These are phyloP conservation scores for Linnemannia zychae DNA, from an alignment of 192 early-diverging fungal genomes.

Conservation along the genomic window DNA sequence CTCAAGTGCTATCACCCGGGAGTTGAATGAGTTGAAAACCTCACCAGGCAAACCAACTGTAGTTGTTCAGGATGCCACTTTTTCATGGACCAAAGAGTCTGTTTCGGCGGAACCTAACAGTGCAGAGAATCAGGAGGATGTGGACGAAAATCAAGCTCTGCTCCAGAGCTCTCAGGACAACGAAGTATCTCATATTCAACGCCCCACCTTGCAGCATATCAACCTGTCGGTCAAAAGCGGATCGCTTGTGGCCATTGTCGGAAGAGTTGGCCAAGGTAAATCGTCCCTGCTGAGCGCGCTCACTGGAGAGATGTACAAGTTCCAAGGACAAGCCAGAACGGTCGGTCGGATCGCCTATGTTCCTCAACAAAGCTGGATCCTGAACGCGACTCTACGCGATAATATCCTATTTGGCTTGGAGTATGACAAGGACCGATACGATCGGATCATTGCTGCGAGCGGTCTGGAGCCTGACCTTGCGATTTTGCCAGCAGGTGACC, in stretches of 20 bases:
- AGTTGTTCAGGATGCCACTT: constrained; percentile 6
- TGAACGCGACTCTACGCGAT: constrained; percentile 42
- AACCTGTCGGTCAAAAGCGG: constrained; percentile 50
- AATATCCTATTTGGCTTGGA: constrained; percentile 59
- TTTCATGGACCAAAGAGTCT: constrained; percentile 13
- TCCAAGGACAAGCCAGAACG: constrained; percentile 62
- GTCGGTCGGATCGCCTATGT: constrained; percentile 73
- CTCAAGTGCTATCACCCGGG: constrained; percentile 8
- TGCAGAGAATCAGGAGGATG: not conserved
- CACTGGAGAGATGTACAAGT: constrained; percentile 84
- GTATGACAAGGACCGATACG: constrained; percentile 21
- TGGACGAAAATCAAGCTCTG: constrained; percentile 16
- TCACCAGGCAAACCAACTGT: not conserved
- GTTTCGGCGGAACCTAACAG: not conserved
- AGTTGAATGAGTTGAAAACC: not conserved
- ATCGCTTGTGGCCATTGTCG: constrained; percentile 70
- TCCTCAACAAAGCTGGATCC: constrained; percentile 61
- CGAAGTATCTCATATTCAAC: not conserved
- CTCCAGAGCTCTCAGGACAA: not conserved
- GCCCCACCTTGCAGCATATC: constrained; percentile 53
- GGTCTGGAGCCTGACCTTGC: constrained; percentile 27
- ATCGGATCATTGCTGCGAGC: constrained; percentile 18
- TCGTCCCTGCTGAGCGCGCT: constrained; percentile 77
- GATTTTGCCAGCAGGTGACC: constrained; percentile 32
- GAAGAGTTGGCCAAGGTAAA: constrained; percentile 83